Evolutionary conservation across 2,329 filamentous ascomycete species (phyloP).

Genomic region (Penicillium fuscoglaucum): DNA sequence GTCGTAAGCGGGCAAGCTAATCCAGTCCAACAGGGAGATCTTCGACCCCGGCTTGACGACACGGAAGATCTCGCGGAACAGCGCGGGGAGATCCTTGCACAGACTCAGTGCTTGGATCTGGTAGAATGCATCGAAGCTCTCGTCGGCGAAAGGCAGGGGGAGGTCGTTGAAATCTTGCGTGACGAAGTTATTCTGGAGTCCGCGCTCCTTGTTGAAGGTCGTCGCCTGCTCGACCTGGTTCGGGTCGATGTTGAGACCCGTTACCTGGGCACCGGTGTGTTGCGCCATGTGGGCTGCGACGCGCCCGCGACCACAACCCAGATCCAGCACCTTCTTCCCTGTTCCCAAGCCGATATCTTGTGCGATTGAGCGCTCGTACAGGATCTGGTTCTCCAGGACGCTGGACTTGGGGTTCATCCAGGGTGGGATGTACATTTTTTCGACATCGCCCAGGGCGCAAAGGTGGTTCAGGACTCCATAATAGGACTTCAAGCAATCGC

Average conservation of each 20-base stretch:
- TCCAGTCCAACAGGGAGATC: conserved; percentile 56
- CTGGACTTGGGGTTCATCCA: conserved; percentile 54
- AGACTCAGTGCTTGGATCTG: conserved; percentile 60
- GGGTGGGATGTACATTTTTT: conserved; percentile 60
- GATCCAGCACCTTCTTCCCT: conserved; percentile 52
- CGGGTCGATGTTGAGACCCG: conserved; percentile 57
- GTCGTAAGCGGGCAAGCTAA: conserved; percentile 54
- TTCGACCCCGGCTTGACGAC: conserved; percentile 54
- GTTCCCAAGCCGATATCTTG: conserved; percentile 48
- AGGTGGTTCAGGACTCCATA: conserved; percentile 58
- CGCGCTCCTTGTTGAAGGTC: conserved; percentile 47
- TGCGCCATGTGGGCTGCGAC: conserved; percentile 57
- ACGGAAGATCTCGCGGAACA: conserved; percentile 53
- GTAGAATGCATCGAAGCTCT: conserved; percentile 55
- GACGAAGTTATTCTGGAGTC: conserved; percentile 51
- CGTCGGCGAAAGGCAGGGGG: conserved; percentile 53
- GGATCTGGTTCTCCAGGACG: conserved; percentile 54
- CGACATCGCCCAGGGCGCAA: conserved; percentile 57
- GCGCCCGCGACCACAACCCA: conserved; percentile 56
- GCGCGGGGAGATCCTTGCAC: conserved; percentile 50
- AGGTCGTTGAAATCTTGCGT: conserved; percentile 55
- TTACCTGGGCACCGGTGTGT: conserved; percentile 50
- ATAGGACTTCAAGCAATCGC: conserved; percentile 54
- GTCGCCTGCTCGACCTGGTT: conserved; percentile 53
- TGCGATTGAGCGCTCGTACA: conserved; percentile 55